Percentiles rank a stretch among this genome's conserved stretches.
Evolutionary conservation across 1,139 yeast species (phyloP).

Genomic region (Diutina rugosa): DNA sequence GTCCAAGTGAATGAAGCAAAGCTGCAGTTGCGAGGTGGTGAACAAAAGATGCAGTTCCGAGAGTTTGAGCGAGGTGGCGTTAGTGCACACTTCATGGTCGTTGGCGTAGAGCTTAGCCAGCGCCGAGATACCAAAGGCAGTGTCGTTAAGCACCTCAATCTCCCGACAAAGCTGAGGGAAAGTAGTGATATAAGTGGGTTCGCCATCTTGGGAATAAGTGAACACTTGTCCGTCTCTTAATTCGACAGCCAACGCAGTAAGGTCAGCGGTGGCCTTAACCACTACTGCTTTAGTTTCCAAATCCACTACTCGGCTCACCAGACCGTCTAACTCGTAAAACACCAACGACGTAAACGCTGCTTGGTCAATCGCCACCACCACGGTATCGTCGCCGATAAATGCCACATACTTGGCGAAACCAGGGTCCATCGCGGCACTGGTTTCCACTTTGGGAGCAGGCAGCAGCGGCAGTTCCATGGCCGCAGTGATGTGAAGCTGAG

Average conservation of each 20-base stretch:
- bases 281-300: neutral
- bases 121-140: slow-evolving; percentile 41
- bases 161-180: neutral
- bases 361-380: neutral
- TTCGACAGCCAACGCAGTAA: neutral
- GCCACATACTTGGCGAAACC: slow-evolving; percentile 1
- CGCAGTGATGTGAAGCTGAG: neutral
- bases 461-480: neutral
- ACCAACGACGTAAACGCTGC: neutral
- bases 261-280: neutral
- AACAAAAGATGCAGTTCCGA: slow-evolving; percentile 65
- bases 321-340: neutral
- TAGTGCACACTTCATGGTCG: slow-evolving; percentile 47
- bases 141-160: neutral
- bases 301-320: neutral
- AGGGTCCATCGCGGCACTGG: neutral
- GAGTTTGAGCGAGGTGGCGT: slow-evolving; percentile 71
- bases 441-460: neutral
- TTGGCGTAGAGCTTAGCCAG: slow-evolving; percentile 68
- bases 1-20: slow-evolving; percentile 70
- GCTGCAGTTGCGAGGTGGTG: slow-evolving; percentile 79
- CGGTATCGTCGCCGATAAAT: neutral
- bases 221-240: neutral
- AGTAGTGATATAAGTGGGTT: neutral
- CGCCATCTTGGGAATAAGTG: neutral